These are phyloP conservation scores for Lachancea fermentati DNA, from an alignment of 805 yeast genomes.

Conservation along the genomic window DNA sequence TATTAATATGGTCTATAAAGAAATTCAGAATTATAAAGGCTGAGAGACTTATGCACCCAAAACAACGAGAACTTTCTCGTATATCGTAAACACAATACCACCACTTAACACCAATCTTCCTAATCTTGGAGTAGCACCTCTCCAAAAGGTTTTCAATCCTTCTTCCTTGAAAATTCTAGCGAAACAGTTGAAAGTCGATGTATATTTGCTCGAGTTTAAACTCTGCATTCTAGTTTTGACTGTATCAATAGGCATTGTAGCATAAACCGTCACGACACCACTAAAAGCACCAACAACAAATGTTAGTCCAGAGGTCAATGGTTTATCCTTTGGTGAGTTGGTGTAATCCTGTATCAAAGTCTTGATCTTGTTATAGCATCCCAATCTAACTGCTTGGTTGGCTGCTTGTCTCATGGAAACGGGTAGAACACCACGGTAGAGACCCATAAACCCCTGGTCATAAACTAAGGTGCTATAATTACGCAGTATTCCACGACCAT, in stretches of 20 bases:
- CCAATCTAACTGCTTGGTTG: slow-evolving; percentile 89
- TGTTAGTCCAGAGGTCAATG: slow-evolving; percentile 72
- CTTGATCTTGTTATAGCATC: slow-evolving; percentile 87
- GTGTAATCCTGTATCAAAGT: slow-evolving; percentile 66
- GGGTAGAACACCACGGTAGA: slow-evolving; percentile 86
- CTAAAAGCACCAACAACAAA: slow-evolving; percentile 88
- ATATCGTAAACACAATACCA: slow-evolving; percentile 94
- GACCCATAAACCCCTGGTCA: slow-evolving; percentile 78
- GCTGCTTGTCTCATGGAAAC: slow-evolving; percentile 95
- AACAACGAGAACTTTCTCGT: slow-evolving; percentile 73
- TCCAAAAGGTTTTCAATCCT: slow-evolving; percentile 91
- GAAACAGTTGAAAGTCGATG: slow-evolving; percentile 79
- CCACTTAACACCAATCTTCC: slow-evolving; percentile 92
- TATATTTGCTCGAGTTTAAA: slow-evolving; percentile 68
- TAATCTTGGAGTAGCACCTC: slow-evolving; percentile 95
- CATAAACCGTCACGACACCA: slow-evolving; percentile 82
- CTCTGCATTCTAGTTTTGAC: slow-evolving; percentile 98
- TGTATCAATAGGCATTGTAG: slow-evolving; percentile 94
- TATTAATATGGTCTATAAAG: slow-evolving; percentile 7
- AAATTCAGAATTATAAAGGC: neutral
- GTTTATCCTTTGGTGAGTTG: slow-evolving; percentile 60
- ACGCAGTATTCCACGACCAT: slow-evolving; percentile 50
- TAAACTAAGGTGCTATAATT: slow-evolving; percentile 43
- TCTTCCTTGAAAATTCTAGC: slow-evolving; percentile 74
- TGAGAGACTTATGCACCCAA: slow-evolving; percentile 14